Percentiles rank a stretch among this genome's conserved stretches.
These are phyloP conservation scores for Dillenia suffruticosa DNA, from an alignment of 164 flowering plant genomes.

Conservation along the genomic window DNA sequence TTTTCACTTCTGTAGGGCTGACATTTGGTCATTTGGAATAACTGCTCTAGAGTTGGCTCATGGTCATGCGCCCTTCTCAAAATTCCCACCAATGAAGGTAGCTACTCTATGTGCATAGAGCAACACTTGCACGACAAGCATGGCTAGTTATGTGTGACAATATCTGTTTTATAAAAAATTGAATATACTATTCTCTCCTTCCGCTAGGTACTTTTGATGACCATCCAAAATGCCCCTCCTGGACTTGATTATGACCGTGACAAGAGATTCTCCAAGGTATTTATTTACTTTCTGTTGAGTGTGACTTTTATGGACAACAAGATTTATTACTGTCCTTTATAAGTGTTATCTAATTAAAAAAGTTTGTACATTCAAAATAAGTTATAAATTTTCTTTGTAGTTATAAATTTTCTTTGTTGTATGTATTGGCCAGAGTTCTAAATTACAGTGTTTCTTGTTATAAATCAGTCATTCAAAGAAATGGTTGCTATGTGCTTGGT, in stretches of 20 bases:
- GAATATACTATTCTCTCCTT: neutral
- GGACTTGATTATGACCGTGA: constrained; percentile 98
- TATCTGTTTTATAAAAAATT: neutral
- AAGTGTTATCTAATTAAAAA: too few relatives aligned
- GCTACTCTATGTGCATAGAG: neutral
- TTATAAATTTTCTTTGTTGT: neutral
- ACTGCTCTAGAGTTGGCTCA: constrained; percentile 74
- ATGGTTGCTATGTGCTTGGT: constrained; percentile 99
- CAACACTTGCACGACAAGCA: neutral
- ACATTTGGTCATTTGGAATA: constrained; percentile 74
- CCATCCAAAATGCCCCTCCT: constrained; percentile 77
- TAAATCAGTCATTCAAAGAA: constrained; percentile 93
- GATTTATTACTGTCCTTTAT: too few relatives aligned
- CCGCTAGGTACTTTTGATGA: constrained; percentile 63
- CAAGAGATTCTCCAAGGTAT: constrained; percentile 94
- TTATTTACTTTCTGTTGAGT: constrained; percentile 26
- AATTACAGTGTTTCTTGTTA: constrained; percentile 53
- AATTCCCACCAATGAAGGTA: constrained; percentile 81
- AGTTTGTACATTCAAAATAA: too few relatives aligned
- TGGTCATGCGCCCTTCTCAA: constrained; percentile 78
- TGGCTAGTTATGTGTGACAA: neutral
- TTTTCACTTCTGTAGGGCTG: constrained; percentile 38
- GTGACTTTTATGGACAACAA: constrained; percentile 1
- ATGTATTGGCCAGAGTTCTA: constrained; percentile 31
- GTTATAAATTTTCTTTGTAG: too few relatives aligned